Percentiles rank a stretch among this genome's conserved stretches.
Evolutionary conservation across 441 rosid genomes (phyloP).

Genomic region (Populus hybrid): DNA sequence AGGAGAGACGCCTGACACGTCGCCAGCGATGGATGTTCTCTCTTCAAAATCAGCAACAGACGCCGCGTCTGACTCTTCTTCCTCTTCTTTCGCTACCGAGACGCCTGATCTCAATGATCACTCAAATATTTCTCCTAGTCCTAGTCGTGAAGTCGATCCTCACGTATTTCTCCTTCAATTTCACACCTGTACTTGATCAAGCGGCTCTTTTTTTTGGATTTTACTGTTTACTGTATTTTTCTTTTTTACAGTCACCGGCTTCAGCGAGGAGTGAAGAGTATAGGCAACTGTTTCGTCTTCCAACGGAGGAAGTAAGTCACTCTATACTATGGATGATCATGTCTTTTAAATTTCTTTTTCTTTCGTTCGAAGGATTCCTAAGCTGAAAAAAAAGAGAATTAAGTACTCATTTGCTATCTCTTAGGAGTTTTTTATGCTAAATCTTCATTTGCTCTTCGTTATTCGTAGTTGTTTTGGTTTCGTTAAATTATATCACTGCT

Average conservation of each 20-base stretch:
- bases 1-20: conserved; percentile 31
- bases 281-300: conserved; percentile 85
- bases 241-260: conserved; percentile 40
- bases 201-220: background rate
- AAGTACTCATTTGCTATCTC: background rate
- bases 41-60: conserved; percentile 37
- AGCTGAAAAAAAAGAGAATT: background rate
- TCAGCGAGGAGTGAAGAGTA: conserved; percentile 81
- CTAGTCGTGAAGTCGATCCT: conserved; percentile 44
- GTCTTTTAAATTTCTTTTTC: background rate
- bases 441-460: background rate
- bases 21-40: conserved; percentile 34
- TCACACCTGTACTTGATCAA: background rate
- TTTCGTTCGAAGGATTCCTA: background rate
- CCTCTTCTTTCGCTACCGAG: conserved; percentile 30
- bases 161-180: conserved; percentile 37
- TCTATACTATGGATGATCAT: background rate
- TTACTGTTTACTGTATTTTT: background rate
- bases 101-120: conserved; percentile 53
- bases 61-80: conserved; percentile 29
- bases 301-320: conserved; percentile 74
- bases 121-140: conserved; percentile 44
- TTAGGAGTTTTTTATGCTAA: background rate
- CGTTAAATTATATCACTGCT: background rate
- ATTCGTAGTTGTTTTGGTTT: too few species aligned